These are phyloP conservation scores for Tuber melanosporum DNA, from an alignment of 495 filamentous ascomycete species.

Conservation along the genomic window DNA sequence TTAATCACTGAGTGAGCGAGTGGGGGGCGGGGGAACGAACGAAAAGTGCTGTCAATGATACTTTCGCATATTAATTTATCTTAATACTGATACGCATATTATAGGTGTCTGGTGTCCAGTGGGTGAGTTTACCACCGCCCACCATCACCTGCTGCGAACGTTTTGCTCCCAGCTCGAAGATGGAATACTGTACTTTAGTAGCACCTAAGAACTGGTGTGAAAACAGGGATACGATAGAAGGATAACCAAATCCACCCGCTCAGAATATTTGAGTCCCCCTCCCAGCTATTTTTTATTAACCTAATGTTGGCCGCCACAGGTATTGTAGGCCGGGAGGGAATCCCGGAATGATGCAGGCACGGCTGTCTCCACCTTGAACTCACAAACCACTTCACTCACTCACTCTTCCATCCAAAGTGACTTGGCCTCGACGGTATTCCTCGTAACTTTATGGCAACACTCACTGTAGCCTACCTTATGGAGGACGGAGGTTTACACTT, in stretches of 20 bases:
- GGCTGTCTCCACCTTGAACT: background rate
- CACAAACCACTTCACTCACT: background rate
- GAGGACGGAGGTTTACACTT: background rate
- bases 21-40: background rate
- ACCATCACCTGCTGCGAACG: background rate
- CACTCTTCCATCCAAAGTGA: background rate
- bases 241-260: background rate
- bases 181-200: background rate
- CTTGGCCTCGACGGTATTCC: background rate
- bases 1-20: background rate
- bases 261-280: background rate
- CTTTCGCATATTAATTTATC: background rate
- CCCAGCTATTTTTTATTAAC: background rate
- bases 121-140: background rate
- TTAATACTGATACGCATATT: background rate
- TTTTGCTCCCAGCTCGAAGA: background rate
- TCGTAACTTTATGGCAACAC: background rate
- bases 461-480: background rate
- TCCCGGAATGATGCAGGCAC: background rate
- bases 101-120: background rate
- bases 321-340: background rate
- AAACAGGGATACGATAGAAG: background rate
- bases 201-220: background rate
- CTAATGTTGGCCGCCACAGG: background rate
- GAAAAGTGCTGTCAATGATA: constrained; percentile 1